A percentile compares a stretch with the other conserved stretches of the same genome.
phyloP scores from a whole-genome alignment of 2,329 filamentous ascomycete species.

The Grosmannia penicillata region DNA sequence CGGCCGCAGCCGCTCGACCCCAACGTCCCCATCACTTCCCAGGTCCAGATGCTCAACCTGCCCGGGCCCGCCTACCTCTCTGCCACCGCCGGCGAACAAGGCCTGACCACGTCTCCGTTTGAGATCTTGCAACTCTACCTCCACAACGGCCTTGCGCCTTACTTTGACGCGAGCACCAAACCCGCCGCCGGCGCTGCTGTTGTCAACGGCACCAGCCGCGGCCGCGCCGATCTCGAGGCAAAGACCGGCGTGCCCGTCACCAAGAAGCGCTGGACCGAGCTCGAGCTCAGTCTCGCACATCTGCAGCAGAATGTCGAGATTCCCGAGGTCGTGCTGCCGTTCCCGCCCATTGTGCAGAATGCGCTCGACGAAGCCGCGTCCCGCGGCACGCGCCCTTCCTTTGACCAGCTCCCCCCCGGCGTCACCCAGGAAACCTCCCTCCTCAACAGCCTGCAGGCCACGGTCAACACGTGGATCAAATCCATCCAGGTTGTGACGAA shows the following conservation, averaged over 20 bases:
- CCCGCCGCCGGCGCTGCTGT: conserved; percentile 51
- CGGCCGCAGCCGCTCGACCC: conserved; percentile 78
- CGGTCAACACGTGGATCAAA: conserved; percentile 96
- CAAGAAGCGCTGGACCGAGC: conserved; percentile 89
- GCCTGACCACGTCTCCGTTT: conserved; percentile 64
- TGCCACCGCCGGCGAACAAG: conserved; percentile 53
- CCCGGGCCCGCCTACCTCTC: conserved; percentile 64
- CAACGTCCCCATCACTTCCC: conserved; percentile 63
- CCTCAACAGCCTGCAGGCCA: conserved; percentile 83
- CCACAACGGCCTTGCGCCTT: conserved; percentile 81
- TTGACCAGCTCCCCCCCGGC: conserved; percentile 61
- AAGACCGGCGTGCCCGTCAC: conserved; percentile 95
- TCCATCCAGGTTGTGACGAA: conserved; percentile 95
- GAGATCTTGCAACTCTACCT: conserved; percentile 87
- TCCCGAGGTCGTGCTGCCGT: conserved; percentile 72
- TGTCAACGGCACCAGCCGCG: conserved; percentile 16
- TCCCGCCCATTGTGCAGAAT: conserved; percentile 77
- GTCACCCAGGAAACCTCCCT: conserved; percentile 83
- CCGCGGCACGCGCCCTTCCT: conserved; percentile 51
- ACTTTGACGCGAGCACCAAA: conserved; percentile 93
- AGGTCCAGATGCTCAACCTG: conserved; percentile 87
- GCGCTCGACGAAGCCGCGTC: conserved; percentile 66
- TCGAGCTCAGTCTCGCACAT: conserved; percentile 80
- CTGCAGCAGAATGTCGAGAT: conserved; percentile 98
- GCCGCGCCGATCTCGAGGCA: conserved; percentile 70